These are phyloP conservation scores for Kluyveromyces sp. DNA, from an alignment of 1,139 yeast species.

Conservation along the genomic window DNA sequence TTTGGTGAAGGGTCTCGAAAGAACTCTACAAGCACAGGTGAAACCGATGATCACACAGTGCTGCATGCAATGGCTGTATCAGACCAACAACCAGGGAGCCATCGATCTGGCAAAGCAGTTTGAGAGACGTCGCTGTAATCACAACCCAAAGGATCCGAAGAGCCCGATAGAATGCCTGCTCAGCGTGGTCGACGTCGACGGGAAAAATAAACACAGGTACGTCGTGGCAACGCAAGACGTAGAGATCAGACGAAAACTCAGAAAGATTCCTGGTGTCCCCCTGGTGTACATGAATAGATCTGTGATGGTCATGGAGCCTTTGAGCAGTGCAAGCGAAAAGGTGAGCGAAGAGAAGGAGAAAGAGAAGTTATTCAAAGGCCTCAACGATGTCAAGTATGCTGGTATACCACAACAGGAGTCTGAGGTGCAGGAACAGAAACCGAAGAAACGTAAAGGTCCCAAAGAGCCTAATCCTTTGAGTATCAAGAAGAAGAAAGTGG, in stretches of 20 bases:
- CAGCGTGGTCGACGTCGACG: slow-evolving; percentile 63
- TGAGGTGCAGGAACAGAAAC: slow-evolving; percentile 15
- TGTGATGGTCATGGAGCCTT: slow-evolving; percentile 94
- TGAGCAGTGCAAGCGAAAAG: slow-evolving; percentile 62
- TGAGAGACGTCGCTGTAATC: slow-evolving; percentile 72
- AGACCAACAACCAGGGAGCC: slow-evolving; percentile 61
- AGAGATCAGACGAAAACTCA: slow-evolving; percentile 55
- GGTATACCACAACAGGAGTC: slow-evolving; percentile 24
- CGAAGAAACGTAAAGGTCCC: slow-evolving; percentile 54
- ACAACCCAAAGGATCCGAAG: slow-evolving; percentile 52
- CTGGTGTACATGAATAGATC: slow-evolving; percentile 78
- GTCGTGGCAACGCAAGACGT: slow-evolving; percentile 79
- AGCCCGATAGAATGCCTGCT: slow-evolving; percentile 72
- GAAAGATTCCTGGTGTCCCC: slow-evolving; percentile 86
- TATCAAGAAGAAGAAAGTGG: slow-evolving; percentile 49
- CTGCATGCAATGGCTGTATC: slow-evolving; percentile 79
- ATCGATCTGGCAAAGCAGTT: slow-evolving; percentile 72
- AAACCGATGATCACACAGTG: slow-evolving; percentile 97
- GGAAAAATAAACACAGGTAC: slow-evolving; percentile 82
- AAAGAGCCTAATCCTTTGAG: slow-evolving; percentile 81
- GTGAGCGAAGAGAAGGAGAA: slow-evolving; percentile 52
- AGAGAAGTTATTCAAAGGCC: slow-evolving; percentile 65
- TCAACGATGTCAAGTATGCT: slow-evolving; percentile 43
- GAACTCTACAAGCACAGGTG: slow-evolving; percentile 78
- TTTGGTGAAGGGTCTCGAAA: slow-evolving; percentile 63